phyloP scores from a whole-genome alignment of 257 asterid species.

The Solanum etuberosum region DNA sequence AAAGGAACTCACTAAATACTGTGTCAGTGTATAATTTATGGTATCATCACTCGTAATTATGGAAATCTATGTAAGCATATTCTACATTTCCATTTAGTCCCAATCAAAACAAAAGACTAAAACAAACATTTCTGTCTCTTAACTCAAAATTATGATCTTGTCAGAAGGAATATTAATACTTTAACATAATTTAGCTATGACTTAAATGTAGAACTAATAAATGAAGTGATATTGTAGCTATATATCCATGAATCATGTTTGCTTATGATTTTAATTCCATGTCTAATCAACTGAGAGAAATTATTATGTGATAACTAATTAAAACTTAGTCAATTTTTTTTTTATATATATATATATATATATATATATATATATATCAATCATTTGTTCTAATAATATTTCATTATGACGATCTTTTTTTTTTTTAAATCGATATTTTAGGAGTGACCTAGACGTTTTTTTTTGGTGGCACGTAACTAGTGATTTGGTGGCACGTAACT shows the following conservation, averaged over 20 bases:
- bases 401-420: rapidly evolving
- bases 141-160: not conserved
- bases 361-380: too few relatives aligned
- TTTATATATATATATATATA: too few relatives aligned
- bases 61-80: not conserved
- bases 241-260: not conserved
- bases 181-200: not conserved
- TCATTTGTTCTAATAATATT: too few relatives aligned
- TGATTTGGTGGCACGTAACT: not conserved
- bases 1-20: not conserved
- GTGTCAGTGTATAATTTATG: not conserved
- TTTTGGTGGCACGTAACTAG: not conserved
- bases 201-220: not conserved
- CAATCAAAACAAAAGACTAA: not conserved
- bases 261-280: not conserved
- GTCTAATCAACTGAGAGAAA: not conserved
- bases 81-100: not conserved
- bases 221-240: not conserved
- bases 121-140: not conserved
- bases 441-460: not conserved
- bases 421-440: rapidly evolving
- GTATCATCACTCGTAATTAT: not conserved
- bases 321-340: not conserved
- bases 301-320: not conserved
- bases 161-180: not conserved